Evolutionary conservation across 2,329 filamentous ascomycete species (phyloP).

Genomic region (Fusarium sp.): DNA sequence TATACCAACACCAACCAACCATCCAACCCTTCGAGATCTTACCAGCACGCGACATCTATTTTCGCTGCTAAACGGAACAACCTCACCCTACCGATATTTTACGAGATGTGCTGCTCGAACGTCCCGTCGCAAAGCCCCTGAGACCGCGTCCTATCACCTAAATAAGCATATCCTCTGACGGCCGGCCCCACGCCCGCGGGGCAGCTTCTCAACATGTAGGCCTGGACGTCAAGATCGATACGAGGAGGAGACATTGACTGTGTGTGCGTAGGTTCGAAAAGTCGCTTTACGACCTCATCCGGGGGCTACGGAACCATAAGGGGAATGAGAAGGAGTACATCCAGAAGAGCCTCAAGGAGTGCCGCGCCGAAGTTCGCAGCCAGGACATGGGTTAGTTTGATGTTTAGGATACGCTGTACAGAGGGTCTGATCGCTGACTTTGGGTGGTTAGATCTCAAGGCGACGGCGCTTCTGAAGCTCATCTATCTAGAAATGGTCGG

Average conservation of each 20-base stretch:
- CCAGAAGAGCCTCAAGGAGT: constrained; percentile 93
- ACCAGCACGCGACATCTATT: constrained; percentile 30
- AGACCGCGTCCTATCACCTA: constrained; percentile 32
- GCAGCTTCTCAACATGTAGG: constrained; percentile 50
- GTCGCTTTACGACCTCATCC: constrained; percentile 97
- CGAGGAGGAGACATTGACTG: constrained; percentile 36
- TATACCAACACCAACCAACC: constrained; percentile 20
- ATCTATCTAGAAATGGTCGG: constrained; percentile 99
- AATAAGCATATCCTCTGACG: constrained; percentile 36
- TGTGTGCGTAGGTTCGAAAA: constrained; percentile 88
- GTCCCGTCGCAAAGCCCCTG: constrained; percentile 36
- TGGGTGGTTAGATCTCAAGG: constrained; percentile 82
- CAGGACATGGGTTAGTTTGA: constrained; percentile 85
- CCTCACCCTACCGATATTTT: constrained; percentile 17
- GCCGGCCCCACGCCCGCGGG: constrained; percentile 49
- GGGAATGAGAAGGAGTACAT: constrained; percentile 96
- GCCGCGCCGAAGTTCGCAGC: constrained; percentile 89
- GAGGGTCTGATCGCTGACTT: constrained; percentile 23
- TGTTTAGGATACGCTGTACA: background rate
- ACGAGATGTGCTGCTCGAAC: constrained; percentile 44
- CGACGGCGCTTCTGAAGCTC: constrained; percentile 93
- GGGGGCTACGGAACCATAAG: constrained; percentile 94
- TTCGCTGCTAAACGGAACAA: constrained; percentile 12
- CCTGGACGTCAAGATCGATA: background rate
- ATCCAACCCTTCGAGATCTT: constrained; percentile 5